These are phyloP conservation scores for Amauroascus niger DNA, from an alignment of 2,329 filamentous ascomycete genomes.

Conservation along the genomic window DNA sequence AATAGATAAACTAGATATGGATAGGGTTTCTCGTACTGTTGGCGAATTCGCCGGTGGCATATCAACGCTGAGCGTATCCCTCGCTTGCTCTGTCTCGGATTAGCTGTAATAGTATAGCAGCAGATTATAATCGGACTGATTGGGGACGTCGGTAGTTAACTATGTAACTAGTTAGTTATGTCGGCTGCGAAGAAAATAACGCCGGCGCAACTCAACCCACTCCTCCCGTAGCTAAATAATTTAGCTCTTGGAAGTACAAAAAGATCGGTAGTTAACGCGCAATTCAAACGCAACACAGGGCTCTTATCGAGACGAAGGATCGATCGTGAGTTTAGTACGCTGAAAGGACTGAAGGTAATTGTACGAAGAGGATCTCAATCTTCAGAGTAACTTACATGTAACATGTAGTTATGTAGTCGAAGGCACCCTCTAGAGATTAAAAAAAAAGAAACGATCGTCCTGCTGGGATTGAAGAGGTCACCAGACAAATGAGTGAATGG, in stretches of 20 bases:
- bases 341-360: no score
- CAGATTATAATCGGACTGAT: neutral
- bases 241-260: no score
- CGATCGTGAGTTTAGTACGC: no score
- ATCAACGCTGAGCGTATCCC: neutral
- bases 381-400: neutral
- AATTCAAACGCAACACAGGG: no score
- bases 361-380: no score
- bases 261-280: neutral
- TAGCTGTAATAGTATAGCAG: neutral
- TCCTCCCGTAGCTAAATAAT: neutral
- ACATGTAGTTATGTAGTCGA: no score
- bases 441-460: no score
- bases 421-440: no score
- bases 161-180: no score
- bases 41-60: constrained; percentile 14
- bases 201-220: neutral
- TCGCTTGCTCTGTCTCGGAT: neutral
- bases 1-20: neutral
- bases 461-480: no score
- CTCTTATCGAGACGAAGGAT: no score
- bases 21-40: constrained; percentile 3
- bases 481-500: no score
- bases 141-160: neutral
- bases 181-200: neutral